These are phyloP conservation scores for Torrubiella hemipterigena DNA, from an alignment of 2,329 filamentous ascomycete species.

Conservation along the genomic window DNA sequence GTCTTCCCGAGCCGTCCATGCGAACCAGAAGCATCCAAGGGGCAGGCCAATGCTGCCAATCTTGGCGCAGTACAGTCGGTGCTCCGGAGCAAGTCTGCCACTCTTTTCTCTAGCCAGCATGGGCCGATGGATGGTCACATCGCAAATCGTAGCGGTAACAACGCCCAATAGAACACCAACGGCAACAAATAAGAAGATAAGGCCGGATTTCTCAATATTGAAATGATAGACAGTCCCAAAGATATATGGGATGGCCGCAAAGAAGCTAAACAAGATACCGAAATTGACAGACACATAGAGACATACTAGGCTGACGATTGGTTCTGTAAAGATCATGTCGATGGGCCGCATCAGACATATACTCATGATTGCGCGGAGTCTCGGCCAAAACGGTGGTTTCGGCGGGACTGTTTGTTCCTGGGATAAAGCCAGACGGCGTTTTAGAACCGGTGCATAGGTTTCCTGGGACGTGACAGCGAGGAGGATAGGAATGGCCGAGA, in stretches of 20 bases:
- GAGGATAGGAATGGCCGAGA: conserved; percentile 23
- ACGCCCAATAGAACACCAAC: conserved; percentile 32
- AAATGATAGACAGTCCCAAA: conserved; percentile 34
- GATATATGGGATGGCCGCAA: conserved; percentile 36
- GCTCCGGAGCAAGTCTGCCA: conserved; percentile 35
- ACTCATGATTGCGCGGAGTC: conserved; percentile 22
- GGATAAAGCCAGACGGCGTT: conserved; percentile 23
- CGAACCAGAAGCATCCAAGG: conserved; percentile 46
- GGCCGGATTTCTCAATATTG: conserved; percentile 24
- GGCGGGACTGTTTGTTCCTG: conserved; percentile 16
- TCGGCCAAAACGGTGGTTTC: conserved; percentile 11
- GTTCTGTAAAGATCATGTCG: conserved; percentile 48
- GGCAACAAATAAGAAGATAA: conserved; percentile 33
- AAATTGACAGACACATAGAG: conserved; percentile 39
- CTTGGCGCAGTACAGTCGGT: conserved; percentile 47
- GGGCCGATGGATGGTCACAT: conserved; percentile 27
- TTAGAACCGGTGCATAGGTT: conserved; percentile 42
- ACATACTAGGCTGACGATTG: conserved; percentile 45
- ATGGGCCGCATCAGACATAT: conserved; percentile 36
- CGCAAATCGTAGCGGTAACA: conserved; percentile 27
- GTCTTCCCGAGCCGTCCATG: conserved; percentile 36
- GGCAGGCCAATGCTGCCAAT: conserved; percentile 41
- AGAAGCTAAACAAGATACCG: conserved; percentile 40
- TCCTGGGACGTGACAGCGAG: conserved; percentile 33
- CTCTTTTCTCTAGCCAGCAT: conserved; percentile 19